Conservation (phyloP, 495 filamentous ascomycete genomes). For the Jackrogersella minutella region DNA sequence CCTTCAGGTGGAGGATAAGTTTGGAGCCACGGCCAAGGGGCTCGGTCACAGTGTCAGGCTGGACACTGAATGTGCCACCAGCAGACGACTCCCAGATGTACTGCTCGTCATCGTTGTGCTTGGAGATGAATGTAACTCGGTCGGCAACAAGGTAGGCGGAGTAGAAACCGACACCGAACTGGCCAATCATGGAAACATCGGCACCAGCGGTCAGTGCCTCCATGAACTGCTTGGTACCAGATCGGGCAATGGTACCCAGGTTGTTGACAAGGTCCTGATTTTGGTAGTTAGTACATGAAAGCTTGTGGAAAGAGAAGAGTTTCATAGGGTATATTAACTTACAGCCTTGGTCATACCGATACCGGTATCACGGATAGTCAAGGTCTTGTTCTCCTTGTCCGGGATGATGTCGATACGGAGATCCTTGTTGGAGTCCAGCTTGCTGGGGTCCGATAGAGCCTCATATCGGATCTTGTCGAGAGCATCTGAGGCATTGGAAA, state of each 20-base stretch:
- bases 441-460: constrained; percentile 93
- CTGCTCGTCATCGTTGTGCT: constrained; percentile 99
- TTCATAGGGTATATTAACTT: constrained; percentile 49
- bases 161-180: constrained; percentile 99
- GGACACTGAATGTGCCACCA: constrained; percentile 96
- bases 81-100: constrained; percentile 99
- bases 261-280: constrained; percentile 96
- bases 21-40: constrained; percentile 92
- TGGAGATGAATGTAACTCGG: constrained; percentile 92
- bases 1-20: constrained; percentile 98
- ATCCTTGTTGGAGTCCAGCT: constrained; percentile 96
- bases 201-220: constrained; percentile 97
- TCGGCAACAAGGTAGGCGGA: constrained; percentile 99
- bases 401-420: constrained; percentile 98
- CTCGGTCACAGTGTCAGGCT: constrained; percentile 88
- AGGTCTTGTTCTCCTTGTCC: constrained; percentile 93
- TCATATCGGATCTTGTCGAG: constrained; percentile 99
- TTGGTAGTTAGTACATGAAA: constrained; percentile 10
- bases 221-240: constrained; percentile 99
- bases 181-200: constrained; percentile 99
- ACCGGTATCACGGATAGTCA: constrained; percentile 96
- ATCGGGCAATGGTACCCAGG: constrained; percentile 98
- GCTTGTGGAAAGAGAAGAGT: background rate
- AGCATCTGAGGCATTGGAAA: constrained; percentile 98
- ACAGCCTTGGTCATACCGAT: constrained; percentile 99